A percentile compares a stretch with the other conserved stretches of the same genome.
Conservation (phyloP, 805 yeast genomes). For the Zygosaccharomyces pseudorouxii region DNA sequence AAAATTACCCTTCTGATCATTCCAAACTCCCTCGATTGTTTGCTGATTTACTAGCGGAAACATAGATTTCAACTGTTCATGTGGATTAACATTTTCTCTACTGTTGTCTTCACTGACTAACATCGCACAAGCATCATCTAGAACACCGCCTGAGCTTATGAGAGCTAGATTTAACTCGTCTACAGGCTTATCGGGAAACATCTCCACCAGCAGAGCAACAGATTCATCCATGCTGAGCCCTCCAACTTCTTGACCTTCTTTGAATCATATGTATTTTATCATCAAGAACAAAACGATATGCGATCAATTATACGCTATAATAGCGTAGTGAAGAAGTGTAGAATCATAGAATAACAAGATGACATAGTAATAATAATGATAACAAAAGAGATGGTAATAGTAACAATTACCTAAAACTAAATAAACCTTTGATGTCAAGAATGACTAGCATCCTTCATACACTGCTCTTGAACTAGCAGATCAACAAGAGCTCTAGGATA, state of each 20-base stretch:
- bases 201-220: conserved; percentile 4
- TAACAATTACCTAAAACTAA: not conserved
- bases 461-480: conserved; percentile 5
- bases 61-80: conserved; percentile 36
- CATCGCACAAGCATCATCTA: conserved; percentile 24
- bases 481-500: conserved; percentile 27
- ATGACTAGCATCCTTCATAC: not conserved
- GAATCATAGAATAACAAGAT: not conserved
- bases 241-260: not conserved
- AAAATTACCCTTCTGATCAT: conserved; percentile 34
- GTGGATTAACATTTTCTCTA: conserved; percentile 4
- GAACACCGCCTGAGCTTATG: conserved; percentile 18
- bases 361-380: not conserved
- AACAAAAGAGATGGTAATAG: not conserved
- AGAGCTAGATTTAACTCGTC: conserved; percentile 16
- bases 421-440: not conserved
- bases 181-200: conserved; percentile 24
- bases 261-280: not conserved
- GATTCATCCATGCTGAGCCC: not conserved
- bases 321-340: not conserved
- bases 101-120: conserved; percentile 20
- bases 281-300: not conserved
- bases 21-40: conserved; percentile 31
- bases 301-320: too few relatives aligned
- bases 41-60: conserved; percentile 42